Evolutionary conservation across 805 yeast genomes (phyloP).

Genomic region (Ogataea sp.): DNA sequence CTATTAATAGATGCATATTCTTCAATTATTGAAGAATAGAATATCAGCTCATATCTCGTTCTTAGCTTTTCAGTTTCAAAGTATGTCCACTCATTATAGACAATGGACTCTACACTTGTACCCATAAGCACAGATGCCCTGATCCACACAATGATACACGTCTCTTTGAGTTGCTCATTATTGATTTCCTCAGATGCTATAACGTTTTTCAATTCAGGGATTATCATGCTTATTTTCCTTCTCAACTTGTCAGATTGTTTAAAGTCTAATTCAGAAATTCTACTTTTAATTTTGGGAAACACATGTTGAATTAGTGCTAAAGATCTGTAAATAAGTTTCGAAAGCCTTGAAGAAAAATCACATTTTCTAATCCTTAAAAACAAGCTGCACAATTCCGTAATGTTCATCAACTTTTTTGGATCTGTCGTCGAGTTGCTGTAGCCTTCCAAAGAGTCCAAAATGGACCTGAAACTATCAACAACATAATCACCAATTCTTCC

Average conservation of each 20-base stretch:
- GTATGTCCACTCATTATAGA: slow-evolving; percentile 23
- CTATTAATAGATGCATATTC: slow-evolving; percentile 6
- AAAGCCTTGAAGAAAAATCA: neutral
- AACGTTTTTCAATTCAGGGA: slow-evolving; percentile 10
- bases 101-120: slow-evolving; percentile 12
- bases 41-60: slow-evolving; percentile 13
- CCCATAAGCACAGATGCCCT: slow-evolving; percentile 8
- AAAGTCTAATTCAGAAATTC: neutral
- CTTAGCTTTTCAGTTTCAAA: slow-evolving; percentile 14
- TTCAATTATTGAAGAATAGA: slow-evolving; percentile 13
- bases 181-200: slow-evolving; percentile 7
- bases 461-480: slow-evolving; percentile 7
- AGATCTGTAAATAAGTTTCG: neutral
- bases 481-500: slow-evolving; percentile 1
- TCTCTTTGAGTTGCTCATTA: slow-evolving; percentile 7
- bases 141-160: slow-evolving; percentile 15
- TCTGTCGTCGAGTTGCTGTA: neutral
- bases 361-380: neutral
- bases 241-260: neutral
- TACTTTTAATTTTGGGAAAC: slow-evolving; percentile 7
- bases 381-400: neutral
- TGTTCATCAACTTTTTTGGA: neutral
- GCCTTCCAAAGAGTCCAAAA: neutral
- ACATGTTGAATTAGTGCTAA: neutral
- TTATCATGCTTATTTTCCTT: slow-evolving; percentile 2